Percentiles rank a stretch among this genome's conserved stretches.
phyloP scores from a whole-genome alignment of 257 asterid species.

The Verbascum thapsus region DNA sequence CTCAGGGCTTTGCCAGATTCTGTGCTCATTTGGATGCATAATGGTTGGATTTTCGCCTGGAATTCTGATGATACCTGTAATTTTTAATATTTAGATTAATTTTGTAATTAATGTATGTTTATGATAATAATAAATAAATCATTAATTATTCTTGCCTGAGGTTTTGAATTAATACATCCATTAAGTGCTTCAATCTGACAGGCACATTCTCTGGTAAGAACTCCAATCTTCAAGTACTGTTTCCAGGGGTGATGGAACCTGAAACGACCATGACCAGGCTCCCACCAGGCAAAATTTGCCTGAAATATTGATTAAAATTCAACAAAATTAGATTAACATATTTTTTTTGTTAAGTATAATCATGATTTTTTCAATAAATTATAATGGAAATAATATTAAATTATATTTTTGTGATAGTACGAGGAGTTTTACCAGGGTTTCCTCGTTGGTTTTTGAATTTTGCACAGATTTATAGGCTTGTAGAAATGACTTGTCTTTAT shows the following conservation, averaged over 20 bases:
- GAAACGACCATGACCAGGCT: slow-evolving; percentile 60
- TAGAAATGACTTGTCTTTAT: slow-evolving; percentile 36
- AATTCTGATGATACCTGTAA: slow-evolving; percentile 42
- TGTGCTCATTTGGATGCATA: slow-evolving; percentile 45
- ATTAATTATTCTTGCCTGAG: slow-evolving; percentile 40
- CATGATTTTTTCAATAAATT: too few species aligned
- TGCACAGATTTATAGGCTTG: slow-evolving; percentile 45
- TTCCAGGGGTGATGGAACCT: slow-evolving; percentile 64
- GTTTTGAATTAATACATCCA: slow-evolving; percentile 32
- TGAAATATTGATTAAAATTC: slow-evolving; percentile 25
- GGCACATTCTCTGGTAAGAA: slow-evolving; percentile 57
- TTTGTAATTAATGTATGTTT: too few species aligned
- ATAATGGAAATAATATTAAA: too few species aligned
- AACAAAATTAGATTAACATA: too few species aligned
- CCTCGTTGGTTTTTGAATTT: slow-evolving; percentile 58
- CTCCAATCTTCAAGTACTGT: slow-evolving; percentile 60
- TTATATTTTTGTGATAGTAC: not conserved
- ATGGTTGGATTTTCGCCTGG: slow-evolving; percentile 31
- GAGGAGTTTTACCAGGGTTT: slow-evolving; percentile 44
- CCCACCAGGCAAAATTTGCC: slow-evolving; percentile 89
- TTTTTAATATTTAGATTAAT: not conserved
- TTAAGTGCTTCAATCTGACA: slow-evolving; percentile 58
- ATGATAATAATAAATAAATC: too few species aligned
- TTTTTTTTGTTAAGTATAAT: too few species aligned
- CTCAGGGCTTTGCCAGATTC: slow-evolving; percentile 51